Base-by-base conservation (phyloP, 2,329 filamentous ascomycete genomes). In the Epichloe gansuensis region DNA sequence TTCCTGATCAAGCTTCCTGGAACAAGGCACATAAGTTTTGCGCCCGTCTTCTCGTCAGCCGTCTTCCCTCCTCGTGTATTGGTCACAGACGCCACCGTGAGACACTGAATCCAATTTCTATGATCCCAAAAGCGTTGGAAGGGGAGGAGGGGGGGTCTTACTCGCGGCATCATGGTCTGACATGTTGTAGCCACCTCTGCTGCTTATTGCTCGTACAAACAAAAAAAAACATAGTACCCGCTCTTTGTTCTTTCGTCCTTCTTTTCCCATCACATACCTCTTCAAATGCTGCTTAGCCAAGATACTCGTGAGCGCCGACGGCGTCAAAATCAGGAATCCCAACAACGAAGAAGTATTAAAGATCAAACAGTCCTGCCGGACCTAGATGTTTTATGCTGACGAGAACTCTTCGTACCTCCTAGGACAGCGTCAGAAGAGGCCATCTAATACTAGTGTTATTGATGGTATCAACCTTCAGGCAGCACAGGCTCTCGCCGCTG, bases 311-410 rank as follows among this genome's bases (percentile, higher is more conserved):
- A 52, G 21, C 44, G 50, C 43, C 43, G 50, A 4, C 35, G 50
- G 42, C 50, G 50, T 13, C 50, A 52, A 43, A 52, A 52, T 43
- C 50, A 44, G 13, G 50, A 52, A 48, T 52, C 50, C 5, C 50
- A 52, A 12, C 50, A 52, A 23, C 50, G 50, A 8, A 45, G 50
- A 43, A 46, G 50, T 52, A 52, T 21, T 2, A 37, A 23, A n/a
- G 17, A 8, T n/a, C 23, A 8, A 35, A 7, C 11, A 31, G 12
- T 17, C 5, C 25, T 17, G n/a, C 39, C 7, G 4, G 13, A 2
- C 21, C n/a, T 25, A 5, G 8, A 12, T 9, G 28, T 9, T 17
- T 34, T 7, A 23, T 5, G 44, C 41, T 44, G n/a, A 44, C 15
- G 1, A 9, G n/a, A 3, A 6, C 28, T 46, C 6, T 34, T n/a